These are phyloP conservation scores for Sphaerobolus stellatus DNA, from an alignment of 1,284 basidiomycete species.

Conservation along the genomic window DNA sequence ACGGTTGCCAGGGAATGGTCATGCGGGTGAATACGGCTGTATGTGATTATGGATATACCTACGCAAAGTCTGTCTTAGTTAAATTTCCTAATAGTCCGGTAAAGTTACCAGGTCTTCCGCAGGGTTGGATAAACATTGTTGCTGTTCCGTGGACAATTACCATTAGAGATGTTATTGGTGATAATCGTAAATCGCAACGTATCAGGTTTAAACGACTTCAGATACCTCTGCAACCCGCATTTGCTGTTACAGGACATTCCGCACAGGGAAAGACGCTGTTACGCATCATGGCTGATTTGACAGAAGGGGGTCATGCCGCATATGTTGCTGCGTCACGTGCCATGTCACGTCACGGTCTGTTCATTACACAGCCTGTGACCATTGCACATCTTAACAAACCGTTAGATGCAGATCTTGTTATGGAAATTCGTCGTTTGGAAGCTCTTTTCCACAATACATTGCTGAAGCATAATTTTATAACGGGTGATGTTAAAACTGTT, in stretches of 20 bases:
- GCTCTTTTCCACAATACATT: constrained; percentile 7
- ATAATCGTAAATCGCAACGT: neutral
- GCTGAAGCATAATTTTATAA: constrained; percentile 4
- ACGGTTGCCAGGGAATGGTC: constrained; percentile 26
- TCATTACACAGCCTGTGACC: neutral
- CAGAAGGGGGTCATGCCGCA: neutral
- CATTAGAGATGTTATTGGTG: neutral
- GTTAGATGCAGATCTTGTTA: neutral
- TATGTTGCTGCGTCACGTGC: constrained; percentile 1
- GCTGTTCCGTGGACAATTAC: constrained; percentile 21
- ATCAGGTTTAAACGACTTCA: constrained; percentile 4
- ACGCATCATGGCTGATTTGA: neutral
- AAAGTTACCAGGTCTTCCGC: constrained; percentile 19
- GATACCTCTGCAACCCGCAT: constrained; percentile 14
- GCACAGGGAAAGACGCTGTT: constrained; percentile 14
- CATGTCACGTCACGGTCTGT: neutral
- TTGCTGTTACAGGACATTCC: constrained; percentile 15
- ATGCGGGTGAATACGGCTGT: constrained; percentile 11
- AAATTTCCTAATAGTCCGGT: constrained; percentile 25
- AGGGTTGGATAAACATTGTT: constrained; percentile 19
- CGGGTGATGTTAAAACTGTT: neutral
- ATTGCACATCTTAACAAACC: constrained; percentile 8
- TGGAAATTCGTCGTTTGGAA: constrained; percentile 8
- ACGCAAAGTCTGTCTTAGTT: constrained; percentile 19
- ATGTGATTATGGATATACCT: neutral